These are phyloP conservation scores for Magnolia sinica DNA, from an alignment of 164 flowering plant genomes.

Conservation along the genomic window DNA sequence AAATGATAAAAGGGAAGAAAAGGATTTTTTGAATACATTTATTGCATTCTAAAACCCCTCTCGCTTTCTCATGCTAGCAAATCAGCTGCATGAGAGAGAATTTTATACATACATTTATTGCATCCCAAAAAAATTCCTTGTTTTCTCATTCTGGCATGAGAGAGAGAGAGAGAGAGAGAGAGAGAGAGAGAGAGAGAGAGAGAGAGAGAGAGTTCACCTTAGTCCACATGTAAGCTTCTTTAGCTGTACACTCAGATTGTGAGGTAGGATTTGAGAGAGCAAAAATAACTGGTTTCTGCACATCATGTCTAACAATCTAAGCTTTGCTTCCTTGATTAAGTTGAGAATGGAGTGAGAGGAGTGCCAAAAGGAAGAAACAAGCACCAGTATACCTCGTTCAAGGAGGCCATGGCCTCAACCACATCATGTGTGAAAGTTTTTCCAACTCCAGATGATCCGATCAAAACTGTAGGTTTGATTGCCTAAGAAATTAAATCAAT, in stretches of 20 bases:
- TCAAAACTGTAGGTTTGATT: conserved; percentile 77
- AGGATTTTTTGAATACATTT: not conserved
- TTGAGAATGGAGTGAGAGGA: not conserved
- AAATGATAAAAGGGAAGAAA: not conserved
- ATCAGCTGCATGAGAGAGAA: not conserved
- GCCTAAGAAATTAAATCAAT: conserved; percentile 33
- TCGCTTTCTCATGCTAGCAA: not conserved
- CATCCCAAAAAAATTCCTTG: not conserved
- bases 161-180: not conserved
- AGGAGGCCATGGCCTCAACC: conserved; percentile 76
- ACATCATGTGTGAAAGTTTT: conserved; percentile 78
- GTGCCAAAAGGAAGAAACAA: not conserved
- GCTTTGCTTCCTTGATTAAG: not conserved
- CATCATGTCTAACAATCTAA: not conserved
- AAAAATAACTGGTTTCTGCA: conserved; percentile 87
- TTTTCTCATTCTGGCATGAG: not conserved
- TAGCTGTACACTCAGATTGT: conserved; percentile 94
- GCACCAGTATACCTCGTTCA: conserved; percentile 53
- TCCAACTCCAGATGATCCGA: conserved; percentile 89
- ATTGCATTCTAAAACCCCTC: not conserved
- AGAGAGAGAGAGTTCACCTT: conserved; percentile 37
- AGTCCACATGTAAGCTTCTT: conserved; percentile 89
- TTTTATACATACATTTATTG: not conserved
- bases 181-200: not conserved
- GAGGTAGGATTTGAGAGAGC: conserved; percentile 95